A percentile compares a stretch with the other conserved stretches of the same genome.
These are phyloP conservation scores for Buddleja alternifolia DNA, from an alignment of 257 asterid genomes.

Conservation along the genomic window DNA sequence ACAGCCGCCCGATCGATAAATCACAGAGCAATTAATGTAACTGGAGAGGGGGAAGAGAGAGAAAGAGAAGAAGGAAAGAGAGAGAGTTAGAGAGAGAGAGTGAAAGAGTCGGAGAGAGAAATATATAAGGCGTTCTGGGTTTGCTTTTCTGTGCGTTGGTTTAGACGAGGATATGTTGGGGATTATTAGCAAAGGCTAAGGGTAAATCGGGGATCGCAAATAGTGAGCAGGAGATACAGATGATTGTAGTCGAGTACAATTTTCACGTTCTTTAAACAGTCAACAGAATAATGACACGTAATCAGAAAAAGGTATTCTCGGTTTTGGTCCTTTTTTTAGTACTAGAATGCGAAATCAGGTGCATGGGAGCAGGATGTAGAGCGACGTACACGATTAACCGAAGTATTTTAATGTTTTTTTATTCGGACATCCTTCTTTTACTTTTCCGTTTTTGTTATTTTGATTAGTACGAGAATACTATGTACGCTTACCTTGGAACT, in stretches of 20 bases:
- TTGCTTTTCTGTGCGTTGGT: conserved; percentile 35
- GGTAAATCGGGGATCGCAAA: conserved; percentile 34
- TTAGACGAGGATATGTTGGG: conserved; percentile 36
- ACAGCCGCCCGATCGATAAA: conserved; percentile 58
- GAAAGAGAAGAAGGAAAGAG: conserved; percentile 15
- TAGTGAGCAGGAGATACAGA: neutral
- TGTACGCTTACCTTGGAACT: conserved; percentile 5
- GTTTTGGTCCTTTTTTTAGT: neutral
- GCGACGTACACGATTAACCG: too few species aligned
- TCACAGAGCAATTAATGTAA: conserved; percentile 35
- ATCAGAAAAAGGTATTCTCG: neutral
- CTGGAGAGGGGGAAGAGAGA: conserved; percentile 21
- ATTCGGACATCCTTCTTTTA: too few species aligned
- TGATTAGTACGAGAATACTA: neutral
- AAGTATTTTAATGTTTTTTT: too few species aligned
- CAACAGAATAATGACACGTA: conserved; percentile 15
- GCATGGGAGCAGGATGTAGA: neutral
- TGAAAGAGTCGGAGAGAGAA: conserved; percentile 34
- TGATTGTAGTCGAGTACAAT: conserved; percentile 6
- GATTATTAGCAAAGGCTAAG: conserved; percentile 25
- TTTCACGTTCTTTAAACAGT: neutral
- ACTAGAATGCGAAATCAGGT: neutral
- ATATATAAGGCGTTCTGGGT: conserved; percentile 33
- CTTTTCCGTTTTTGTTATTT: neutral
- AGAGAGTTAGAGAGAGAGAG: conserved; percentile 33